Conservation (phyloP, 495 filamentous ascomycete species). For the Aspergillus conjunctus region DNA sequence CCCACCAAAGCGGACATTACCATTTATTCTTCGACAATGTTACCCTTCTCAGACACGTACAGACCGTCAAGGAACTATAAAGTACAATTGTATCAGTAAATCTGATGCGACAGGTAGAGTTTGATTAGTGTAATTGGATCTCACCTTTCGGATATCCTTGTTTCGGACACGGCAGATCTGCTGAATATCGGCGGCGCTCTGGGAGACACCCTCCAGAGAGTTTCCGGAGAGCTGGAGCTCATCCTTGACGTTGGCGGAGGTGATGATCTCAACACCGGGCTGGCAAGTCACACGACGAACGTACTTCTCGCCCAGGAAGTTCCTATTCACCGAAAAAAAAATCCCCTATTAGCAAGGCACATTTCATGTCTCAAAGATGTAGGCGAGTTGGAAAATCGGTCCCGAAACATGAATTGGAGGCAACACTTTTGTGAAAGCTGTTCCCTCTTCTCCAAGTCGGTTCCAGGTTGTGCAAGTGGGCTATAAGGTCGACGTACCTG, state of each 20-base stretch:
- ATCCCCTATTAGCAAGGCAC: slow-evolving; percentile 21
- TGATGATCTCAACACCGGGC: slow-evolving; percentile 83
- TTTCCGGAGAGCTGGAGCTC: slow-evolving; percentile 92
- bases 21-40: slow-evolving; percentile 76
- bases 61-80: slow-evolving; percentile 96
- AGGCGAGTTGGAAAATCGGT: background rate
- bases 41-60: slow-evolving; percentile 96
- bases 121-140: slow-evolving; percentile 15
- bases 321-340: slow-evolving; percentile 55
- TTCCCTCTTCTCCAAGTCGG: background rate
- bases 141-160: slow-evolving; percentile 99
- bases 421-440: background rate
- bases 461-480: background rate
- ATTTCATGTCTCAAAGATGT: background rate
- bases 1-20: slow-evolving; percentile 40
- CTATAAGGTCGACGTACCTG: slow-evolving; percentile 62
- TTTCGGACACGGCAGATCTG: slow-evolving; percentile 98
- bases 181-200: slow-evolving; percentile 98
- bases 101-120: too few relatives aligned
- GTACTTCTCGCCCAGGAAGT: slow-evolving; percentile 99
- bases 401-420: background rate
- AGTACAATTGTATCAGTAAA: slow-evolving; percentile 28
- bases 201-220: slow-evolving; percentile 93
- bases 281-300: slow-evolving; percentile 88
- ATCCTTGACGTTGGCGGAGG: slow-evolving; percentile 92